Percentiles rank a stretch among this genome's conserved stretches.
These are phyloP conservation scores for Fusarium avenaceum DNA, from an alignment of 2,329 filamentous ascomycete genomes.

Conservation along the genomic window DNA sequence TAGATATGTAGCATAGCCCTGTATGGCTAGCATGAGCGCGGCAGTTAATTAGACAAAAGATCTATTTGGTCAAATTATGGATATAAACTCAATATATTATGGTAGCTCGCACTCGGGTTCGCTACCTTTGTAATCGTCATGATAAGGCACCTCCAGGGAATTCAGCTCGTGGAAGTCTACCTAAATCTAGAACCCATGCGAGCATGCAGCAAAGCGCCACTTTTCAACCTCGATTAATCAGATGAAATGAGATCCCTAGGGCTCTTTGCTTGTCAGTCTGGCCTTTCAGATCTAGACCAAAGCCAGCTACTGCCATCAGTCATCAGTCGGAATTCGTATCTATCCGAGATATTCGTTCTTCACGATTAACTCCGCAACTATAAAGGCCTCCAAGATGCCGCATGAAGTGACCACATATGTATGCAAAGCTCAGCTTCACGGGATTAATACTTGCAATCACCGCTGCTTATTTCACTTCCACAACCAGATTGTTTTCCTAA, in stretches of 20 bases:
- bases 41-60: background rate
- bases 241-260: slow-evolving; percentile 17
- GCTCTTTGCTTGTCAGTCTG: background rate
- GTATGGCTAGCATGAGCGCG: background rate
- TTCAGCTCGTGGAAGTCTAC: slow-evolving; percentile 18
- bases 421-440: slow-evolving; percentile 22
- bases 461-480: background rate
- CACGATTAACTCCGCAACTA: slow-evolving; percentile 32
- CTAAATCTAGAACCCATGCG: slow-evolving; percentile 9
- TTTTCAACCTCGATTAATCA: slow-evolving; percentile 13
- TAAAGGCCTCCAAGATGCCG: slow-evolving; percentile 16
- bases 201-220: slow-evolving; percentile 14
- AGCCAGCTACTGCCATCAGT: slow-evolving; percentile 8
- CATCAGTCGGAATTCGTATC: slow-evolving; percentile 24
- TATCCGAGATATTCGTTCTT: slow-evolving; percentile 14
- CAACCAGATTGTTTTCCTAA: slow-evolving; percentile 8
- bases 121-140: slow-evolving; percentile 27
- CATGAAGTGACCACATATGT: background rate
- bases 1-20: background rate
- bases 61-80: no score
- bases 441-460: slow-evolving; percentile 16
- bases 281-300: slow-evolving; percentile 1
- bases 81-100: background rate
- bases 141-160: slow-evolving; percentile 3
- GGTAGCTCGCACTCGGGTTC: slow-evolving; percentile 28